These are phyloP conservation scores for Termitomyces sp. DNA, from an alignment of 768 basidiomycete species.

Conservation along the genomic window DNA sequence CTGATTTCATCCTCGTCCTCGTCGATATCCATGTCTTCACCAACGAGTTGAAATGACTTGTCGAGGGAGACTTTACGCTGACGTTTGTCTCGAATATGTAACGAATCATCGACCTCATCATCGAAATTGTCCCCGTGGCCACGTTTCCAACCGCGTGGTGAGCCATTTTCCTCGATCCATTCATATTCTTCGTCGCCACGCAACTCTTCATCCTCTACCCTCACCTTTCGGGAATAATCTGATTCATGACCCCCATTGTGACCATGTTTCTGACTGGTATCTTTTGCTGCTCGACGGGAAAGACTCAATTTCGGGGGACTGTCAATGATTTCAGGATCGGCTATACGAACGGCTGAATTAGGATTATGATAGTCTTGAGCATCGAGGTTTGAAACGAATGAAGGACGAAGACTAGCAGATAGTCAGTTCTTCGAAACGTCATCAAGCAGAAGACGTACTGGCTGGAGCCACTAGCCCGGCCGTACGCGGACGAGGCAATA, in stretches of 20 bases:
- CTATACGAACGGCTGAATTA: slow-evolving; percentile 17
- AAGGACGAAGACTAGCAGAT: neutral
- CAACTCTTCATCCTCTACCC: slow-evolving; percentile 42
- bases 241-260: slow-evolving; percentile 32
- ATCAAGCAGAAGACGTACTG: slow-evolving; percentile 5
- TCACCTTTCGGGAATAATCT: slow-evolving; percentile 46
- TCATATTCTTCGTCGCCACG: slow-evolving; percentile 46
- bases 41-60: slow-evolving; percentile 28
- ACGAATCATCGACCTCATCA: slow-evolving; percentile 27
- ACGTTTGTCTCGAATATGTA: slow-evolving; percentile 44
- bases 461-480: slow-evolving; percentile 3
- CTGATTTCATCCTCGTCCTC: slow-evolving; percentile 38
- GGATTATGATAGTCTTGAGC: slow-evolving; percentile 35
- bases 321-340: slow-evolving; percentile 11
- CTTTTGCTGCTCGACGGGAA: slow-evolving; percentile 26
- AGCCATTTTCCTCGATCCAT: slow-evolving; percentile 22
- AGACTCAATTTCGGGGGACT: slow-evolving; percentile 16
- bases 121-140: slow-evolving; percentile 42
- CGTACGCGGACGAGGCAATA: slow-evolving; percentile 9
- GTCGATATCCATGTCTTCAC: slow-evolving; percentile 43
- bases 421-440: neutral
- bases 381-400: slow-evolving; percentile 19
- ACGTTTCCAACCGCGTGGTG: slow-evolving; percentile 46
- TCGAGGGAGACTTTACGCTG: slow-evolving; percentile 49
- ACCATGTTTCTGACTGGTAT: slow-evolving; percentile 33